phyloP scores from a whole-genome alignment of 2,329 filamentous ascomycete species.

The Hypocrella siamensis region DNA sequence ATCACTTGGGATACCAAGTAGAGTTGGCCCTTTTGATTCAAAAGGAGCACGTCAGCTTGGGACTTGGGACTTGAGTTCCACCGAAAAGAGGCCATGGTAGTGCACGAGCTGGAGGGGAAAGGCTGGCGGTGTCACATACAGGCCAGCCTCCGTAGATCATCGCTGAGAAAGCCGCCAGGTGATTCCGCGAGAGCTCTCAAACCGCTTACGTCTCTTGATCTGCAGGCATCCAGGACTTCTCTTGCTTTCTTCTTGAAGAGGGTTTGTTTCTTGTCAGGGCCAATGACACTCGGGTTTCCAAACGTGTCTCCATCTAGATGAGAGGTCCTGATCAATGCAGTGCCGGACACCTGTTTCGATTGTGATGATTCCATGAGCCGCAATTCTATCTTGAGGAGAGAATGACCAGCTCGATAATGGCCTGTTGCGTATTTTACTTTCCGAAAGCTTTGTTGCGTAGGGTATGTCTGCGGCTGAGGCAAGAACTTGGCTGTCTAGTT shows the following conservation, averaged over 20 bases:
- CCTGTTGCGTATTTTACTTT: too few relatives aligned
- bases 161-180: constrained; percentile 50
- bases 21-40: constrained; percentile 39
- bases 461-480: too few relatives aligned
- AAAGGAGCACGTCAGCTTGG: neutral
- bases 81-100: constrained; percentile 2
- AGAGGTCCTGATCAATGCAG: too few relatives aligned
- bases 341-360: too few relatives aligned
- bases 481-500: too few relatives aligned
- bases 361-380: too few relatives aligned
- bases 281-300: constrained; percentile 4
- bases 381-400: too few relatives aligned
- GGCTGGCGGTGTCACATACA: constrained; percentile 42
- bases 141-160: constrained; percentile 53
- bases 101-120: neutral
- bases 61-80: constrained; percentile 4
- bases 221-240: constrained; percentile 38
- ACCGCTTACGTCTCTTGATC: constrained; percentile 34
- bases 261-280: constrained; percentile 1
- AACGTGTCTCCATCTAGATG: too few relatives aligned
- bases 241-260: constrained; percentile 1
- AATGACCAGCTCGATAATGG: too few relatives aligned
- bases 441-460: too few relatives aligned
- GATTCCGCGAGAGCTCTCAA: constrained; percentile 45
- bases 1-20: constrained; percentile 26